These are phyloP conservation scores for Neodidymelliopsis sp. DNA, from an alignment of 2,329 filamentous ascomycete species.

Conservation along the genomic window DNA sequence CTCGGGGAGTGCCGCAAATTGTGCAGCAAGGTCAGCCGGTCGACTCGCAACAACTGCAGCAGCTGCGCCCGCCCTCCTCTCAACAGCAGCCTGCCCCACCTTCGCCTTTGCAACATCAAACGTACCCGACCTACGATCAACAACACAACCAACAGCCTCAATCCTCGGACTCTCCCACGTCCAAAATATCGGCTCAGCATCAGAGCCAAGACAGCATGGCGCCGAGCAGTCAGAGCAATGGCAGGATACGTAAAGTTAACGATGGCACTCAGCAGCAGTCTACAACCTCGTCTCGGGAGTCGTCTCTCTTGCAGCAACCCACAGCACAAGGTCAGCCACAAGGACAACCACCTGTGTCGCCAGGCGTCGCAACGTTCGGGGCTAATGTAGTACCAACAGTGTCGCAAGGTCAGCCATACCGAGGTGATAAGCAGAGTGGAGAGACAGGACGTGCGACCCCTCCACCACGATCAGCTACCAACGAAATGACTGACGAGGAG, in stretches of 20 bases:
- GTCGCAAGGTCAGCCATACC: conserved; percentile 55
- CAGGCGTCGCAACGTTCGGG: conserved; percentile 53
- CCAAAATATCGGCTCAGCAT: conserved; percentile 40
- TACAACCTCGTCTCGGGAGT: conserved; percentile 43
- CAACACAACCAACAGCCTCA: conserved; percentile 39
- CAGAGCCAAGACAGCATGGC: conserved; percentile 46
- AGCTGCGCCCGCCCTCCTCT: conserved; percentile 45
- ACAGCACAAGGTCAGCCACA: conserved; percentile 47
- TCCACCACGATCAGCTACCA: conserved; percentile 51
- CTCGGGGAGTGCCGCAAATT: conserved; percentile 41
- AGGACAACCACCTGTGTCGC: conserved; percentile 46
- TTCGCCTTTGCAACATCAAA: conserved; percentile 43
- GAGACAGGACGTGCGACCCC: conserved; percentile 54
- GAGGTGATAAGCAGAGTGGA: conserved; percentile 46
- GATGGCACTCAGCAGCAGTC: conserved; percentile 40
- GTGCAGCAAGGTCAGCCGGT: conserved; percentile 37
- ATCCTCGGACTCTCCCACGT: conserved; percentile 31
- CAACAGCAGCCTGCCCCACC: conserved; percentile 46
- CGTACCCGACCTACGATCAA: conserved; percentile 44
- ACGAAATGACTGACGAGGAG: conserved; percentile 58
- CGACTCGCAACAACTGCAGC: conserved; percentile 41
- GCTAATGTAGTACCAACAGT: conserved; percentile 55
- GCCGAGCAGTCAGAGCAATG: conserved; percentile 34
- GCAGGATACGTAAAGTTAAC: conserved; percentile 46
- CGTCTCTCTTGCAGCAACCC: conserved; percentile 45